A percentile compares a stretch with the other conserved stretches of the same genome.
Conservation (phyloP, 2,329 filamentous ascomycete species). For the Akanthomyces lecanii region DNA sequence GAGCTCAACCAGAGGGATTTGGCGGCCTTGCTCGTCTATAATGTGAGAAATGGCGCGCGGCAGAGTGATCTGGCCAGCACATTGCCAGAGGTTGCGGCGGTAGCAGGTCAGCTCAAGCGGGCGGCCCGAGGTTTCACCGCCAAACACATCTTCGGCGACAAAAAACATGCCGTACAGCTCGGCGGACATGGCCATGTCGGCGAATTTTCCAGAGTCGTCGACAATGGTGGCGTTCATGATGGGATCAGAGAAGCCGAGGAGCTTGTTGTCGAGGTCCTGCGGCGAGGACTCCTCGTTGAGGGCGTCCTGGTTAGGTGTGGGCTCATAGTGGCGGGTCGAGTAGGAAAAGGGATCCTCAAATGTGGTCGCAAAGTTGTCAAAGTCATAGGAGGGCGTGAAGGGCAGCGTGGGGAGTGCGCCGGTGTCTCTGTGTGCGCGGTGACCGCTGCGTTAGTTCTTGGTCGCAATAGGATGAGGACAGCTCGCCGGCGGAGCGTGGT, state of each 20-base stretch:
- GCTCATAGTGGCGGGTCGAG: slow-evolving; percentile 45
- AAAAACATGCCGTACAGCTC: slow-evolving; percentile 89
- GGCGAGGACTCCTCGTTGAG: slow-evolving; percentile 46
- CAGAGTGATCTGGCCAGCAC: slow-evolving; percentile 79
- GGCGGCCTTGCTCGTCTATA: slow-evolving; percentile 68
- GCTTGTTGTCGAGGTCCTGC: slow-evolving; percentile 61
- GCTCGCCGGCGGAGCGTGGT: neutral
- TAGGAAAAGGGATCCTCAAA: slow-evolving; percentile 65
- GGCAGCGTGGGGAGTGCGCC: slow-evolving; percentile 37
- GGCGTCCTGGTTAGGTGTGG: slow-evolving; percentile 39
- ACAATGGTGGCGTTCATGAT: slow-evolving; percentile 57
- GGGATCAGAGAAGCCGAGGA: slow-evolving; percentile 69
- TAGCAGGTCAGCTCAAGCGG: slow-evolving; percentile 90
- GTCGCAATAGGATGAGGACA: neutral
- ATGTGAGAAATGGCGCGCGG: slow-evolving; percentile 69
- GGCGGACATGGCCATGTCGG: slow-evolving; percentile 63
- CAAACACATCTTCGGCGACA: slow-evolving; percentile 75
- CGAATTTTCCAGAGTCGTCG: slow-evolving; percentile 60
- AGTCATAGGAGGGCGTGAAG: slow-evolving; percentile 58
- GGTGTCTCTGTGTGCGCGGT: slow-evolving; percentile 28
- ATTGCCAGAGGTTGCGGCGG: slow-evolving; percentile 90
- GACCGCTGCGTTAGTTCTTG: neutral
- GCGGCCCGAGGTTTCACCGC: slow-evolving; percentile 51
- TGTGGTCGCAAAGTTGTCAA: slow-evolving; percentile 56
- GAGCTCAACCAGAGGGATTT: slow-evolving; percentile 71